Conservation (phyloP, 73 alveolate genomes). For the Blepharisma stoltei region DNA sequence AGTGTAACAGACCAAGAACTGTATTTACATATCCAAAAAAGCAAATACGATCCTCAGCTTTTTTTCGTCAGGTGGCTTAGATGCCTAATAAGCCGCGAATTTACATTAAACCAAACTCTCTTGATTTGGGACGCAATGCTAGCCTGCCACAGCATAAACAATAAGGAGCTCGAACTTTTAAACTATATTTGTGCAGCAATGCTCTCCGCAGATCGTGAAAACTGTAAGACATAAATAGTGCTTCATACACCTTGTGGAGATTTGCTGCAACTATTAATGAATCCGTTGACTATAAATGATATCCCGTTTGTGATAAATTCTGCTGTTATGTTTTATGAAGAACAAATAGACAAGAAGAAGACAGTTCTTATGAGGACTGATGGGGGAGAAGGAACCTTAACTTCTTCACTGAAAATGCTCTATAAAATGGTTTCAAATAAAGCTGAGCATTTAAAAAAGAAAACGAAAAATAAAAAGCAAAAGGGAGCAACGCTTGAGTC, state of each 20-base stretch:
- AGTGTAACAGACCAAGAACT: conserved; percentile 40
- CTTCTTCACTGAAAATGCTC: too few relatives aligned
- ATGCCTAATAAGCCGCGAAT: conserved; percentile 64
- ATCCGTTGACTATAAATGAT: background rate
- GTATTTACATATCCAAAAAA: conserved; percentile 44
- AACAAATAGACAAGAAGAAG: too few relatives aligned
- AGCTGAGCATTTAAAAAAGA: too few relatives aligned
- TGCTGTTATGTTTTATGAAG: too few relatives aligned
- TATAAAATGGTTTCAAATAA: too few relatives aligned
- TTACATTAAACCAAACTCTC: conserved; percentile 35
- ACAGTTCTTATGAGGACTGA: too few relatives aligned
- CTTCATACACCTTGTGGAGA: background rate
- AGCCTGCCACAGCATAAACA: background rate
- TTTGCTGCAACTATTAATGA: background rate
- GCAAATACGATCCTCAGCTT: conserved; percentile 59
- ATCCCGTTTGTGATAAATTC: background rate
- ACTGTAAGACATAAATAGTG: conserved; percentile 3
- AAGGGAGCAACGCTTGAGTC: too few relatives aligned
- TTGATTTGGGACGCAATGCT: conserved; percentile 61
- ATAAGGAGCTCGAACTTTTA: background rate
- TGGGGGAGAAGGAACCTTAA: too few relatives aligned
- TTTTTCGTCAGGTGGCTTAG: conserved; percentile 65
- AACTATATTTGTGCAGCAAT: background rate
- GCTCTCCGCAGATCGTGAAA: background rate
- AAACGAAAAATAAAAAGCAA: too few relatives aligned